Percentiles rank a stretch among this genome's conserved stretches.
These are phyloP conservation scores for Hericium rajendrae DNA, from an alignment of 768 basidiomycete species.

Conservation along the genomic window DNA sequence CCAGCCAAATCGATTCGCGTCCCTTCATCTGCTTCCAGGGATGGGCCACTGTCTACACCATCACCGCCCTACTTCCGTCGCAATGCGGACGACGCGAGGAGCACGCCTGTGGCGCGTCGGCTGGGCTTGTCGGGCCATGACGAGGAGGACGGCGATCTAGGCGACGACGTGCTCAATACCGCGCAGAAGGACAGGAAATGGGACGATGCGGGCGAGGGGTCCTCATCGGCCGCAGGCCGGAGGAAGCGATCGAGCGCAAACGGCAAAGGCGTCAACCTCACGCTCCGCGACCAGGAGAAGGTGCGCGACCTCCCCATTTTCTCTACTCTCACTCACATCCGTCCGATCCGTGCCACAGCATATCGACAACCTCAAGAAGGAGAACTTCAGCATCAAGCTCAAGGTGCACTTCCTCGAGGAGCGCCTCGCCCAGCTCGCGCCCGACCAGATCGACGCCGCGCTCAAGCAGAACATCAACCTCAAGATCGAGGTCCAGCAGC, in stretches of 20 bases:
- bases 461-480: constrained; percentile 89
- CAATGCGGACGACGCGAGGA: constrained; percentile 7
- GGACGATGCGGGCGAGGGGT: constrained; percentile 43
- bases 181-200: constrained; percentile 23
- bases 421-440: constrained; percentile 78
- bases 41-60: constrained; percentile 14
- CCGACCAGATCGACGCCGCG: constrained; percentile 86
- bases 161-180: constrained; percentile 9
- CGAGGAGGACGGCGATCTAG: constrained; percentile 8
- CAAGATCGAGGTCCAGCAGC: constrained; percentile 86
- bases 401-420: constrained; percentile 95
- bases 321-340: background rate
- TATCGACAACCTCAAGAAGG: constrained; percentile 91
- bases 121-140: constrained; percentile 7
- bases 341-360: constrained; percentile 53
- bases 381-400: constrained; percentile 94
- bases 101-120: constrained; percentile 7
- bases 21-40: constrained; percentile 12
- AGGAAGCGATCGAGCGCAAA: constrained; percentile 29
- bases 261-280: constrained; percentile 43
- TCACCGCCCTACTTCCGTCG: constrained; percentile 12
- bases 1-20: constrained; percentile 15
- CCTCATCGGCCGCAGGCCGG: constrained; percentile 36
- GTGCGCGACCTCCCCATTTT: constrained; percentile 29
- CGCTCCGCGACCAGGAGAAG: constrained; percentile 94